Evolutionary conservation across 164 flowering plant genomes (phyloP), one percentile per base, ranked within the genome.

Genomic region (Aristolochia californica): DNA sequence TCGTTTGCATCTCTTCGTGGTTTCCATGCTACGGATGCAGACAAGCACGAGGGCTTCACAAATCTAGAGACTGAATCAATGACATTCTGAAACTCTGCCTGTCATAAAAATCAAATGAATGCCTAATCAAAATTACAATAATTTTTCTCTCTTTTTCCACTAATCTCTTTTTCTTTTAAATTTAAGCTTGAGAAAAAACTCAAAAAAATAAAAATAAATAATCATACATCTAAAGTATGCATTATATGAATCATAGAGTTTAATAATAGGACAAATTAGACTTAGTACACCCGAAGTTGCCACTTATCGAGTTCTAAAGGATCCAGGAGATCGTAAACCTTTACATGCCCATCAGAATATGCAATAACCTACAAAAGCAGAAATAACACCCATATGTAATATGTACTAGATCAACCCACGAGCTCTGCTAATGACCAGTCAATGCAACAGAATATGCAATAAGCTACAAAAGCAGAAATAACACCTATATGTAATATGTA

Each of bases 11-110:
- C 75, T 70, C 71, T 78, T 51, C 57, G 81, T 43, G 80, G 85
- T 62, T 77, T 87, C 97, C 97, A 93, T 59, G 90, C 86, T 54
- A 93, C 73, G 43, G 90, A 79, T 20, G 97, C 88, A 60, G 95
- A 84, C 38, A 64, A 61, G 59, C 96, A 85, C 48, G 77, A 69
- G 43, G 78, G 80, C 68, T 77, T 87, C 58, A 77, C 75, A 64
- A 74, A 74, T 52, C 75, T 74, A 30, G 95, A 75, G 1, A 80
- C 77, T 14, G 85, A 73, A 68, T 86, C 96, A 47, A 73, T 75
- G 48, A 83, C 87, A 73, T 93, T 93, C 69, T 75, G 90, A 74
- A 93, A 84, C 62, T 93, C 95, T 50, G 96, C 96, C 99, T 90
- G 72, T 71, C 50, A 69, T 45, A 58, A 44, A 56, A 15, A 18